A percentile compares a stretch with the other conserved stretches of the same genome.
Evolutionary conservation across 139 green algal species (phyloP).

Genomic region (Chlamydomonas eustigma): DNA sequence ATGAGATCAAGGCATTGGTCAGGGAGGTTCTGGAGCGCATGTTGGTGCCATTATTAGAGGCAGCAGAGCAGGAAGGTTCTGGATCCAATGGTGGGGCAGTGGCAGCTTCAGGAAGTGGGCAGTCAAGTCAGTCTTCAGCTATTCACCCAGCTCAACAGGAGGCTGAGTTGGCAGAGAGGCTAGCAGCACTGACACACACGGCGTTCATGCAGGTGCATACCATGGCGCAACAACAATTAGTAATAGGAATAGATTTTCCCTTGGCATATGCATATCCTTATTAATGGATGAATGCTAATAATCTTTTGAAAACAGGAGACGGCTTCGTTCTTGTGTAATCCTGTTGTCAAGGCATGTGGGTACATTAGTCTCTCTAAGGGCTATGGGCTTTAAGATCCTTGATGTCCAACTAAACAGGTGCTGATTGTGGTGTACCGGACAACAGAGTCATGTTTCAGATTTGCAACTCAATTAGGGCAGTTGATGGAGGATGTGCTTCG

Average conservation of each 20-base stretch:
- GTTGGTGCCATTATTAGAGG: conserved; percentile 44
- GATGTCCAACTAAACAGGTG: too few species aligned
- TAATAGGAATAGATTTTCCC: too few species aligned
- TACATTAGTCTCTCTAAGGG: too few species aligned
- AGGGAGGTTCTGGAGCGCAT: conserved; percentile 50
- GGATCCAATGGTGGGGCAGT: background rate
- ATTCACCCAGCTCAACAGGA: background rate
- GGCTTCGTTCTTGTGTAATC: too few species aligned
- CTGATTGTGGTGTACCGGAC: conserved; percentile 23
- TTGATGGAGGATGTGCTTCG: conserved; percentile 24
- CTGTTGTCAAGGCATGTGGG: too few species aligned
- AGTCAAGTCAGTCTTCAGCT: background rate
- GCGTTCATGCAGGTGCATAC: conserved; percentile 57
- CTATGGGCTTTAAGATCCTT: too few species aligned
- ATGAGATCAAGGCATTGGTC: conserved; percentile 46
- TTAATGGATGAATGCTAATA: too few species aligned
- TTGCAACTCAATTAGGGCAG: conserved; percentile 21
- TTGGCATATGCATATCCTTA: too few species aligned
- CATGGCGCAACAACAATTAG: background rate
- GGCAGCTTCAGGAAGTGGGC: background rate
- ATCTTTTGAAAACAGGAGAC: too few species aligned
- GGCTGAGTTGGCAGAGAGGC: conserved; percentile 30
- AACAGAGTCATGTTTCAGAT: conserved; percentile 33
- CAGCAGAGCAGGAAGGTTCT: background rate
- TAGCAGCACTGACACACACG: conserved; percentile 40